phyloP scores from a whole-genome alignment of 495 filamentous ascomycete genomes.

The Bacidia rubella region DNA sequence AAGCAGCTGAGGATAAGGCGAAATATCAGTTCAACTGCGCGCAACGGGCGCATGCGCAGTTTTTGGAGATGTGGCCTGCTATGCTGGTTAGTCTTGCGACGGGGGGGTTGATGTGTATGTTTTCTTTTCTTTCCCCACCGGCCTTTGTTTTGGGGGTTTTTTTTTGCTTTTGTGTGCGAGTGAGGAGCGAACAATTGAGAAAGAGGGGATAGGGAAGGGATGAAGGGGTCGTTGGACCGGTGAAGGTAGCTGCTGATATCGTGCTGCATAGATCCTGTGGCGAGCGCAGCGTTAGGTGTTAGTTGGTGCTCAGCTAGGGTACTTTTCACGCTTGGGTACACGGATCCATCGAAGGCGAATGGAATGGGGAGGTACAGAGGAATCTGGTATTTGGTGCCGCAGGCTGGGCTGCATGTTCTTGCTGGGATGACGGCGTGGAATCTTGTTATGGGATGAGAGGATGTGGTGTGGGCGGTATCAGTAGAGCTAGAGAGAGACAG shows the following conservation, averaged over 20 bases:
- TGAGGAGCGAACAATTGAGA: neutral
- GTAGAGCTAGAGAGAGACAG: neutral
- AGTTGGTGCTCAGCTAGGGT: slow-evolving; percentile 43
- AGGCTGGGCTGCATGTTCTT: slow-evolving; percentile 34
- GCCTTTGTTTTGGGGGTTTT: neutral
- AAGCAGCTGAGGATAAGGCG: slow-evolving; percentile 44
- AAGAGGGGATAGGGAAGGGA: neutral
- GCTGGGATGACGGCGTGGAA: slow-evolving; percentile 19
- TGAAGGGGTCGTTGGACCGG: neutral
- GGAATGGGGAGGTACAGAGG: slow-evolving; percentile 36
- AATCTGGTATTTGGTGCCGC: slow-evolving; percentile 26
- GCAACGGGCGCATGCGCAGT: slow-evolving; percentile 62
- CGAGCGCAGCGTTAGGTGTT: slow-evolving; percentile 36
- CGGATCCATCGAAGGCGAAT: slow-evolving; percentile 29
- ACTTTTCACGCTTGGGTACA: slow-evolving; percentile 50
- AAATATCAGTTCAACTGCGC: slow-evolving; percentile 45
- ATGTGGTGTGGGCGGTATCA: neutral
- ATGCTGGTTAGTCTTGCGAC: slow-evolving; percentile 45
- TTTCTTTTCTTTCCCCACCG: neutral
- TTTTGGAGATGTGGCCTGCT: slow-evolving; percentile 49
- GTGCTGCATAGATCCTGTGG: slow-evolving; percentile 39
- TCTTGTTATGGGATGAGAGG: slow-evolving; percentile 14
- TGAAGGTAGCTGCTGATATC: slow-evolving; percentile 14
- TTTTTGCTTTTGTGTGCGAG: neutral
- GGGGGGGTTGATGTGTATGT: slow-evolving; percentile 20